phyloP scores from a whole-genome alignment of 768 basidiomycete genomes.

The Asterophora lycoperdoides region DNA sequence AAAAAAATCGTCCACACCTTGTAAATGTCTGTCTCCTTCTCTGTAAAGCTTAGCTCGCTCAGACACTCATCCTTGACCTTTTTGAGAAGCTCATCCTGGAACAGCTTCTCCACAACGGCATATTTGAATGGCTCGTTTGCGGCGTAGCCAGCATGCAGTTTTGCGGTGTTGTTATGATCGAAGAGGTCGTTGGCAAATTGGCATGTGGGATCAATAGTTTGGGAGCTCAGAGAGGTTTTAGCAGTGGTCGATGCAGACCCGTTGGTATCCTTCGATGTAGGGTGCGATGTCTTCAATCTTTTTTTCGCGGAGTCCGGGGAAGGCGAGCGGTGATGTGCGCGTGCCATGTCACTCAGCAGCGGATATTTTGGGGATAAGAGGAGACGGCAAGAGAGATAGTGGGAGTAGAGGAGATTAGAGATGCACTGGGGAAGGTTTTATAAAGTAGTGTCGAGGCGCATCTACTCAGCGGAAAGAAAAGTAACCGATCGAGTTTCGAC shows the following conservation, averaged over 20 bases:
- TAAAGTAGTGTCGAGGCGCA: slow-evolving; percentile 6
- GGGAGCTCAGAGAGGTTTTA: neutral
- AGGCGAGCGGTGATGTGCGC: slow-evolving; percentile 24
- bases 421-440: slow-evolving; percentile 1
- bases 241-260: slow-evolving; percentile 7
- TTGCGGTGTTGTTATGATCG: slow-evolving; percentile 49
- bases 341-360: slow-evolving; percentile 21
- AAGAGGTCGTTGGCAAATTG: slow-evolving; percentile 55
- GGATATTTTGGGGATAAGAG: neutral
- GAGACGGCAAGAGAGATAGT: neutral
- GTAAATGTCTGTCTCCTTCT: slow-evolving; percentile 99
- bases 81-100: slow-evolving; percentile 77
- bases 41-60: slow-evolving; percentile 72
- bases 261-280: slow-evolving; percentile 9
- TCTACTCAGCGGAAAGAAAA: slow-evolving; percentile 7
- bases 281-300: slow-evolving; percentile 27
- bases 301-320: slow-evolving; percentile 24
- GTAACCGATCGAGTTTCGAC: slow-evolving; percentile 10
- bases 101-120: slow-evolving; percentile 73
- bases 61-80: slow-evolving; percentile 84
- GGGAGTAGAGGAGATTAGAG: neutral
- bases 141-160: slow-evolving; percentile 53
- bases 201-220: slow-evolving; percentile 28
- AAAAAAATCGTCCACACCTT: slow-evolving; percentile 48
- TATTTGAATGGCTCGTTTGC: slow-evolving; percentile 74